These are phyloP conservation scores for Monosporascus cannonballus DNA, from an alignment of 2,329 filamentous ascomycete genomes.

Conservation along the genomic window DNA sequence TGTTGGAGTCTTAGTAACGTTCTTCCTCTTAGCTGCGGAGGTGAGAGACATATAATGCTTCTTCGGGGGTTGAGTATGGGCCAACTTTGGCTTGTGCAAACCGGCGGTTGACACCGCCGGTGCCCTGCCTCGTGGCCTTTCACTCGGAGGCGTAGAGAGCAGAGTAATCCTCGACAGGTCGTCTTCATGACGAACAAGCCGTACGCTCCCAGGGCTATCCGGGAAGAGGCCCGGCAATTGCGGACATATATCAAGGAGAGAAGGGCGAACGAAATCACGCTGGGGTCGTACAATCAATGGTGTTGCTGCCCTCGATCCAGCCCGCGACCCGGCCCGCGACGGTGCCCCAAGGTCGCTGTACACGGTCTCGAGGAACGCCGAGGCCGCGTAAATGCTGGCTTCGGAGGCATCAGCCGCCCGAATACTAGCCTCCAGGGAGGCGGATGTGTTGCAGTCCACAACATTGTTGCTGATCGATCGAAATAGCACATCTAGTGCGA, in stretches of 20 bases:
- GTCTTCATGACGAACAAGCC: slow-evolving; percentile 32
- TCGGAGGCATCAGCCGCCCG: slow-evolving; percentile 75
- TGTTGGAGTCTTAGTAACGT: slow-evolving; percentile 37
- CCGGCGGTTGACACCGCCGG: slow-evolving; percentile 12
- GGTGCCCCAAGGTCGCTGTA: slow-evolving; percentile 54
- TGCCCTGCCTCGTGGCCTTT: slow-evolving; percentile 5
- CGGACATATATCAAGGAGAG: slow-evolving; percentile 21
- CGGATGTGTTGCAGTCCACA: slow-evolving; percentile 52
- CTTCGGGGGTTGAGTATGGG: slow-evolving; percentile 20
- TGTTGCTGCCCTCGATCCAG: slow-evolving; percentile 60
- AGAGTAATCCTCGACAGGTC: slow-evolving; percentile 18
- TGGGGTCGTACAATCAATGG: slow-evolving; percentile 60
- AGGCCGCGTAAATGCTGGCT: slow-evolving; percentile 66
- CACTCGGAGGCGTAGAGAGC: slow-evolving; percentile 21
- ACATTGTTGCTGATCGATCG: slow-evolving; percentile 70
- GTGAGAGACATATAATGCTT: slow-evolving; percentile 41
- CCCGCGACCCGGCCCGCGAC: slow-evolving; percentile 37
- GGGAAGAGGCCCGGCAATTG: slow-evolving; percentile 18
- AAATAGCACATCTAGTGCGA: slow-evolving; percentile 86
- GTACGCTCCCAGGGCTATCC: slow-evolving; percentile 37
- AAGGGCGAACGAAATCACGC: slow-evolving; percentile 37
- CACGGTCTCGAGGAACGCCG: slow-evolving; percentile 71
- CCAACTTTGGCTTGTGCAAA: slow-evolving; percentile 24
- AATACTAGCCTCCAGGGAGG: slow-evolving; percentile 65
- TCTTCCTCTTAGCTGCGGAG: slow-evolving; percentile 38